These are phyloP conservation scores for Phytophthora sansomeana DNA, from an alignment of 352 stramenopile species.

Conservation along the genomic window DNA sequence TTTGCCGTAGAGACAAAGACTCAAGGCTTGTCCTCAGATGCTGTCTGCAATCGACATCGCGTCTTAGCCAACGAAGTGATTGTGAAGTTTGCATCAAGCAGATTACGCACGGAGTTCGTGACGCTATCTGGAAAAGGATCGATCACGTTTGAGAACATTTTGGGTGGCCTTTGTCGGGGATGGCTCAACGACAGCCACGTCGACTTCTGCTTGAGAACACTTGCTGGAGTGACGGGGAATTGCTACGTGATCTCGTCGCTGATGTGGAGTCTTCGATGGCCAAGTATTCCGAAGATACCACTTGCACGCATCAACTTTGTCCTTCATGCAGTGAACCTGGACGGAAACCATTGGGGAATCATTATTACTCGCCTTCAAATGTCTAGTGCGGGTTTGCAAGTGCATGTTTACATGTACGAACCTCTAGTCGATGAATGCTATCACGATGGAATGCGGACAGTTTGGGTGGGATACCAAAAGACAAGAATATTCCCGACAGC, in stretches of 20 bases:
- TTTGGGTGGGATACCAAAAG: constrained; percentile 5
- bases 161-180: too few relatives aligned
- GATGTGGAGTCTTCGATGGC: not conserved
- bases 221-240: not conserved
- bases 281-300: not conserved
- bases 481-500: not conserved
- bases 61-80: not conserved
- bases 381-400: not conserved
- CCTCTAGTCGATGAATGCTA: constrained; percentile 6
- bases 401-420: constrained; percentile 7
- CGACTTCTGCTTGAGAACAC: not conserved
- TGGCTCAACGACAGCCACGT: constrained; percentile 8
- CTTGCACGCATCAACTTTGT: not conserved
- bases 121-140: not conserved
- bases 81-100: not conserved
- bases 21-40: not conserved
- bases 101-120: not conserved
- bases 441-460: constrained; percentile 1
- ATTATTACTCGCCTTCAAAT: not conserved
- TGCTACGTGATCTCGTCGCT: not conserved
- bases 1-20: constrained; percentile 7
- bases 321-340: not conserved
- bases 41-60: not conserved
- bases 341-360: constrained; percentile 5
- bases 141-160: not conserved